A percentile compares a stretch with the other conserved stretches of the same genome.
Evolutionary conservation across 495 filamentous ascomycete species (phyloP).

Genomic region (Penicillium silybi): DNA sequence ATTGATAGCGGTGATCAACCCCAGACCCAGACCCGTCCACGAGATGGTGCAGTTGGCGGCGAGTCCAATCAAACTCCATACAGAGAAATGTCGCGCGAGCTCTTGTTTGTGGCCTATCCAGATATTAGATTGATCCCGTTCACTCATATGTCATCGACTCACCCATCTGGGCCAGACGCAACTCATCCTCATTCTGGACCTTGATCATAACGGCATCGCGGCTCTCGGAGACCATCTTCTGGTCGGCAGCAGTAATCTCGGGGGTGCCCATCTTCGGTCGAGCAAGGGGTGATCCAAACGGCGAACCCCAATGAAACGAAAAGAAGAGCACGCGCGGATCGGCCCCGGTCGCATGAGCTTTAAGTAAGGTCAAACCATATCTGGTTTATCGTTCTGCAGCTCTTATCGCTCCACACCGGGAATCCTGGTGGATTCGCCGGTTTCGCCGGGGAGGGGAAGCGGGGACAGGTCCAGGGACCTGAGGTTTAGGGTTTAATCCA

Average conservation of each 20-base stretch:
- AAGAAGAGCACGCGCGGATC: neutral
- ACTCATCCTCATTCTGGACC: conserved; percentile 32
- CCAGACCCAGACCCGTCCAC: conserved; percentile 41
- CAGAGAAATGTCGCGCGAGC: conserved; percentile 36
- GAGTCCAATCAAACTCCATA: conserved; percentile 38
- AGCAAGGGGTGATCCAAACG: neutral
- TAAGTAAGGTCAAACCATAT: conserved; percentile 6
- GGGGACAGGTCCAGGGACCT: conserved; percentile 2
- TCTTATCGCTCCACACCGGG: conserved; percentile 15
- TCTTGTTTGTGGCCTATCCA: conserved; percentile 38
- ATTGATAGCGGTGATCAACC: conserved; percentile 36
- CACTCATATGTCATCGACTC: conserved; percentile 1
- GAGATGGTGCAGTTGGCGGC: conserved; percentile 41
- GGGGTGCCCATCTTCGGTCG: conserved; percentile 2
- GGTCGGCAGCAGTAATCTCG: conserved; percentile 1
- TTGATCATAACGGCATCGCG: conserved; percentile 8
- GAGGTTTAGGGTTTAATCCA: neutral
- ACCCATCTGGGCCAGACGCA: conserved; percentile 44
- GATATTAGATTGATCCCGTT: neutral
- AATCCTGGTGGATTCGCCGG: conserved; percentile 8
- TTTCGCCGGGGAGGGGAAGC: conserved; percentile 12
- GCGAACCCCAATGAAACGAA: neutral
- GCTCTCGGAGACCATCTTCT: neutral
- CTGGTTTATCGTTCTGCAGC: conserved; percentile 7
- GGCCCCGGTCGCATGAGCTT: neutral